Evolutionary conservation across 305 asterid species (phyloP).

Genomic region (Fraxinus albicans): DNA sequence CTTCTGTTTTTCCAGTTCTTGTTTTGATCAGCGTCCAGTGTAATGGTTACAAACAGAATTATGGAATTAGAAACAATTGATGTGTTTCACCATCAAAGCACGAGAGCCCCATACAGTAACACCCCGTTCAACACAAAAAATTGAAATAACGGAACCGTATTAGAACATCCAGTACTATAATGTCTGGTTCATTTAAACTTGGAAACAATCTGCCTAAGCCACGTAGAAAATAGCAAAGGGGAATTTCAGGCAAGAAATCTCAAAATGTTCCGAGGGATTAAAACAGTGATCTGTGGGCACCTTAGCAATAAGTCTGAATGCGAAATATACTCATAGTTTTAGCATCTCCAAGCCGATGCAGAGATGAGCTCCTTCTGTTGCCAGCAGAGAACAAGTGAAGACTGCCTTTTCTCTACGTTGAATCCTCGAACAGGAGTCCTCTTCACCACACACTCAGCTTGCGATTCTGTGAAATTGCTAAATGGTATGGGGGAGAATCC

Average conservation of each 20-base stretch:
- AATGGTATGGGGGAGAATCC: constrained; percentile 46
- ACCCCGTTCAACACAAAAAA: constrained; percentile 19
- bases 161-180: constrained; percentile 36
- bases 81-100: constrained; percentile 11
- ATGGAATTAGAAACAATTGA: constrained; percentile 24
- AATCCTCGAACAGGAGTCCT: constrained; percentile 50
- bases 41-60: constrained; percentile 17
- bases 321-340: background rate
- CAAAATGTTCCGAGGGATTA: constrained; percentile 23
- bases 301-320: constrained; percentile 9
- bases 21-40: constrained; percentile 11
- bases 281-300: constrained; percentile 33
- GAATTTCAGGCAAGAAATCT: constrained; percentile 32
- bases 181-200: constrained; percentile 26
- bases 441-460: constrained; percentile 52
- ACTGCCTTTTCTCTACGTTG: constrained; percentile 52
- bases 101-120: constrained; percentile 7
- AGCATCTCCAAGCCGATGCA: constrained; percentile 64
- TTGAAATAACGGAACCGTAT: constrained; percentile 23
- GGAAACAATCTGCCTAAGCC: constrained; percentile 43
- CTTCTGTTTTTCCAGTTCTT: constrained; percentile 1
- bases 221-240: constrained; percentile 32
- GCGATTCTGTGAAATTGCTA: constrained; percentile 50
- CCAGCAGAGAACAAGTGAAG: constrained; percentile 55
- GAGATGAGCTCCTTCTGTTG: constrained; percentile 51